Evolutionary conservation across 2,329 filamentous ascomycete genomes (phyloP).

Genomic region (Apiospora koreana): DNA sequence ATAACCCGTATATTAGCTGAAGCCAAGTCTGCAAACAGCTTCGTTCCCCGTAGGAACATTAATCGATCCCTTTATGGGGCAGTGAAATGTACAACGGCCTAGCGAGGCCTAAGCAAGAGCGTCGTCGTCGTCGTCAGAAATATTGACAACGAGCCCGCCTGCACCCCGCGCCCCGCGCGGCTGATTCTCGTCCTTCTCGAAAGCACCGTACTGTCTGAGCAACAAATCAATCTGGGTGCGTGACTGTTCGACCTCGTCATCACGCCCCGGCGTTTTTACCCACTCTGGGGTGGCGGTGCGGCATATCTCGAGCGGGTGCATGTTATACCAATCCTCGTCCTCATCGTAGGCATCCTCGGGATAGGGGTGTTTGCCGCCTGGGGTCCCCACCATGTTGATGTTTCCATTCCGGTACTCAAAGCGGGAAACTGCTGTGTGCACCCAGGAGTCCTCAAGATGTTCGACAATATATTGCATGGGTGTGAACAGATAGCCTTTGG

Average conservation of each 20-base stretch:
- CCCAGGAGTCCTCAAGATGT: conserved; percentile 24
- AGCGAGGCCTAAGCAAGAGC: not conserved
- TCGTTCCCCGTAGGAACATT: not conserved
- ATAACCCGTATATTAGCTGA: not conserved
- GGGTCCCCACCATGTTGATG: conserved; percentile 19
- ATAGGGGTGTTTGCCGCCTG: conserved; percentile 18
- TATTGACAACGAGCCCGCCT: not conserved
- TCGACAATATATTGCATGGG: conserved; percentile 20
- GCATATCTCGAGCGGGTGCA: not conserved
- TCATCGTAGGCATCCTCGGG: not conserved
- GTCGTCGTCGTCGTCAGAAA: not conserved
- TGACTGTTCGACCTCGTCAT: not conserved
- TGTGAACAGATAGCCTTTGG: conserved; percentile 20
- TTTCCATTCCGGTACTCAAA: conserved; percentile 17
- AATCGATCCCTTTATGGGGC: no score
- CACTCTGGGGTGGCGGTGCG: not conserved
- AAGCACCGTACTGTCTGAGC: not conserved
- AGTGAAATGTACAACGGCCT: not conserved
- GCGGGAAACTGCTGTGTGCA: conserved; percentile 19
- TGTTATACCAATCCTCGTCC: not conserved
- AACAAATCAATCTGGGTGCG: not conserved
- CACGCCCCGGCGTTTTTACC: not conserved
- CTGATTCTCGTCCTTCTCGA: not conserved
- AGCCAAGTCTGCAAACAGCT: not conserved
- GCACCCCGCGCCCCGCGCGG: not conserved